Conservation (phyloP, 352 stramenopile genomes). For the Globisporangium nagaii region DNA sequence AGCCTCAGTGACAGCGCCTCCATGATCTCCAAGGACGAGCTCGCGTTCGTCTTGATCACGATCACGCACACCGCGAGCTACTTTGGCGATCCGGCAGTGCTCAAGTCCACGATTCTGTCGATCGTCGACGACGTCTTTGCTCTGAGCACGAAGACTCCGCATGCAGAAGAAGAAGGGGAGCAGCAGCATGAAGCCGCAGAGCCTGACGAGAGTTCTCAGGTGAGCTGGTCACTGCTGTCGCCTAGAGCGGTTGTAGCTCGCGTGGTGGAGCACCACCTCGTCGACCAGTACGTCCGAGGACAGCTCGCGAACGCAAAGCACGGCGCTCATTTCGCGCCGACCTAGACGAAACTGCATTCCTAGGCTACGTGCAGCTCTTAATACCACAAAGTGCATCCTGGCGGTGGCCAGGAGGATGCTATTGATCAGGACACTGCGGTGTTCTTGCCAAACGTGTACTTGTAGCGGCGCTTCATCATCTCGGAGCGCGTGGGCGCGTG, state of each 20-base stretch:
- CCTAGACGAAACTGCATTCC: not conserved
- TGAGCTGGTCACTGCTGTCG: constrained; percentile 17
- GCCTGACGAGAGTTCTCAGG: not conserved
- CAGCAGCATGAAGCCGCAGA: not conserved
- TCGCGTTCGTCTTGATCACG: constrained; percentile 46
- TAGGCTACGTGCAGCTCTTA: too few relatives aligned
- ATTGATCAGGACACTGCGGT: too few relatives aligned
- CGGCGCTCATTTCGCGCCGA: too few relatives aligned
- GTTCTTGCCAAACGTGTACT: constrained; percentile 41
- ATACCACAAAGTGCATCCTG: too few relatives aligned
- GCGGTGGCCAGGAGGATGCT: not conserved
- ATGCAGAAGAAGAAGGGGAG: not conserved
- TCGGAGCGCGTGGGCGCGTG: constrained; percentile 27
- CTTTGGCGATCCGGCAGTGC: constrained; percentile 47
- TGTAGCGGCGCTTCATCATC: constrained; percentile 53
- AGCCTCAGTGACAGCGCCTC: too few relatives aligned
- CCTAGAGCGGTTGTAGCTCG: not conserved
- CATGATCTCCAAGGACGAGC: constrained; percentile 11
- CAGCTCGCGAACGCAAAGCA: too few relatives aligned
- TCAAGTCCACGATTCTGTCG: constrained; percentile 19
- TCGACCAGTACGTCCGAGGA: constrained; percentile 37
- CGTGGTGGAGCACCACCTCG: constrained; percentile 28
- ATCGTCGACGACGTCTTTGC: constrained; percentile 26
- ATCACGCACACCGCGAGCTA: constrained; percentile 36
- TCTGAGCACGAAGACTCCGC: not conserved